Evolutionary conservation across 1,284 basidiomycete genomes (phyloP), one percentile per base, ranked within the genome.

Genomic region (Papiliotrema nemorosa): DNA sequence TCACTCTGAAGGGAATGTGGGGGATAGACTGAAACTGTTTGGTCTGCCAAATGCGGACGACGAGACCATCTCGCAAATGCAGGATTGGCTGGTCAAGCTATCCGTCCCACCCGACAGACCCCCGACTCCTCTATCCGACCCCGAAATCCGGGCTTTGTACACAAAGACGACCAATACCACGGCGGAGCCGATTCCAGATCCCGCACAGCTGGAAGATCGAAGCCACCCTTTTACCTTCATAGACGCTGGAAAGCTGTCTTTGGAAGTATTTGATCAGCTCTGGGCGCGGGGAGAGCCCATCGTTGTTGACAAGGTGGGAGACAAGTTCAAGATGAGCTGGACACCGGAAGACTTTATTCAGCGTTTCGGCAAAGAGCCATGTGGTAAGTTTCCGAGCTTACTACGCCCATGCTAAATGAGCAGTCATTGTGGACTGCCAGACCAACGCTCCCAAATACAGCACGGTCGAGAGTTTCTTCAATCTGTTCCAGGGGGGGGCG

Each of bases 401-500:
- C 13, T 9, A 20, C 9, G 13, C 16, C 31, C 39, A 33, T 36
- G n/a, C 31, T n/a, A 6, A 20, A n/a, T 33, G 26, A 49, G 39
- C 24, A 73, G 70, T 85, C 43, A 83, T 92, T 40, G 78, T 88
- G 18, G 86, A 93, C 64, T 92, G 88, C 64, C 84, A 89, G 72
- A 82, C 79, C 2, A 84, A 90, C 48, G 67, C 74, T 40, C 85
- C 82, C 60, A 80, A 80, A 58, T 75, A 78, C 14, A 79, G 82
- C 9, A 84, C 80, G 0, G 84, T 96, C 2, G 80, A 79, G 2
- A 80, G 86, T 41, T 97, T 97, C 74, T 96, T 97, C 66, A 73
- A 75, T 2, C 75, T 77, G 67, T 94, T 96, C 69, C 88, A 89
- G 31, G 77, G 82, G 52, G 84, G 85, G 49, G 78, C 55, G 78